Base-by-base conservation (phyloP, 805 yeast genomes). In the Saccharomycopsis malanga region DNA sequence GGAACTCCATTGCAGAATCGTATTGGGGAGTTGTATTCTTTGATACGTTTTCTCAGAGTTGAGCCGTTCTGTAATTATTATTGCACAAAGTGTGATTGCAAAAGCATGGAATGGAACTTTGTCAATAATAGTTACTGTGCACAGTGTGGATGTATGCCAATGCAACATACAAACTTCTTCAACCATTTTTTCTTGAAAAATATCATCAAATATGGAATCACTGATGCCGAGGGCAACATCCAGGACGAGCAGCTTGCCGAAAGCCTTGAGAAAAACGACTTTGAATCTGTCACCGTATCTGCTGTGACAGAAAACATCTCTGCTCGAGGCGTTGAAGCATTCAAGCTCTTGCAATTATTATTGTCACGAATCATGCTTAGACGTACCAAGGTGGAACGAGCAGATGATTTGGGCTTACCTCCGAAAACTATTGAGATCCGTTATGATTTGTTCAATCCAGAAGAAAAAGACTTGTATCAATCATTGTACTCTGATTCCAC, bases 1-100 rank as follows among this genome's bases (percentile, higher is more conserved):
- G 99, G 99, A 56, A 93, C 99, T 0, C 98, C 99, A 1, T 69
- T 93, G 53, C 99, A 93, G 59, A 93, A 93, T 62, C 72, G 98
- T 53, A 89, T 93, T 59, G 98, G 98, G 38, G 99, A 93, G 67
- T 75, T 93, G 71, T 93, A 93, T 63, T 89, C 98, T 1, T 67
- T 93, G 60, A 83, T 93, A 49, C 71, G 98, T 57, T 93, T 87
- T 59, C 65, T 93, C 66, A 77, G 82, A 54, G 71, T 91, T 34
- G 77, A 79, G 41, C 99, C 99, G 7, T 89, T 87, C 63, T 83
- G 91, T 54, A 74, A 79, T 47, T 93, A 93, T 65, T 91, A 79
- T 57, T 93, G 99, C 68, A 86, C 94, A n/a, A 83, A 81, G 59
- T 93, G 98, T 68, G 84, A 80, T 3, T 93, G 99, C 63, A 67